These are phyloP conservation scores for Penicillium paxilli DNA, from an alignment of 495 filamentous ascomycete species.

Conservation along the genomic window DNA sequence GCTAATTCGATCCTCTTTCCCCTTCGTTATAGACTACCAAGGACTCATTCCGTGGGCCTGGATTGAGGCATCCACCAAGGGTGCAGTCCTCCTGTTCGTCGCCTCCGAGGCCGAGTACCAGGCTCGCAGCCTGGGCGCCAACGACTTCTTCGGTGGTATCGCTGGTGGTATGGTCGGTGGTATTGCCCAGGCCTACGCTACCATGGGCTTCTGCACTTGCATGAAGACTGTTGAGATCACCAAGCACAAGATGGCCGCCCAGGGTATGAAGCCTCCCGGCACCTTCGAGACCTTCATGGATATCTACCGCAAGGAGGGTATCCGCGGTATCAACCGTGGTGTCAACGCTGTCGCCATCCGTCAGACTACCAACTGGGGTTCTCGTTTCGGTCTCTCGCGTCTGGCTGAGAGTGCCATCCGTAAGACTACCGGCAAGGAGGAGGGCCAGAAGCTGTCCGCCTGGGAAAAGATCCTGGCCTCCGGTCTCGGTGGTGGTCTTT, in stretches of 20 bases:
- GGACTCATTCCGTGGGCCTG: constrained; percentile 99
- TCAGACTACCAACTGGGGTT: constrained; percentile 99
- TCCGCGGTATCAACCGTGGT: constrained; percentile 94
- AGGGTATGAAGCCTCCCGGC: constrained; percentile 78
- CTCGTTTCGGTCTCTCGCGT: constrained; percentile 87
- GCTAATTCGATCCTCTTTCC: constrained; percentile 10
- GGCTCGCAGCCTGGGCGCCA: constrained; percentile 76
- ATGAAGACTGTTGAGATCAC: constrained; percentile 99
- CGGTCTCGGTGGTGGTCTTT: constrained; percentile 86
- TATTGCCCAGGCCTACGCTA: constrained; percentile 96
- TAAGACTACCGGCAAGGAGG: constrained; percentile 74
- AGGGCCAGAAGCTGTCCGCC: constrained; percentile 70
- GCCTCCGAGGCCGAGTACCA: constrained; percentile 97
- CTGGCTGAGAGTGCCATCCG: constrained; percentile 90
- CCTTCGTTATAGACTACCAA: constrained; percentile 77
- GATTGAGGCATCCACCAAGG: constrained; percentile 99
- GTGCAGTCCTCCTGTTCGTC: constrained; percentile 97
- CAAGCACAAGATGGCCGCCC: constrained; percentile 87
- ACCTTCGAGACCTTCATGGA: constrained; percentile 95
- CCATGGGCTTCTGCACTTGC: constrained; percentile 99
- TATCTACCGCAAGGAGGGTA: constrained; percentile 93
- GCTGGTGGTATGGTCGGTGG: constrained; percentile 89
- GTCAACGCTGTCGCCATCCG: constrained; percentile 98
- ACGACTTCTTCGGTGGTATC: constrained; percentile 86
- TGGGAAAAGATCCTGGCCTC: constrained; percentile 89